Evolutionary conservation across 169 alveolate species (phyloP), one percentile per base, ranked within the genome.

Genomic region (Plasmodium blacklocki): DNA sequence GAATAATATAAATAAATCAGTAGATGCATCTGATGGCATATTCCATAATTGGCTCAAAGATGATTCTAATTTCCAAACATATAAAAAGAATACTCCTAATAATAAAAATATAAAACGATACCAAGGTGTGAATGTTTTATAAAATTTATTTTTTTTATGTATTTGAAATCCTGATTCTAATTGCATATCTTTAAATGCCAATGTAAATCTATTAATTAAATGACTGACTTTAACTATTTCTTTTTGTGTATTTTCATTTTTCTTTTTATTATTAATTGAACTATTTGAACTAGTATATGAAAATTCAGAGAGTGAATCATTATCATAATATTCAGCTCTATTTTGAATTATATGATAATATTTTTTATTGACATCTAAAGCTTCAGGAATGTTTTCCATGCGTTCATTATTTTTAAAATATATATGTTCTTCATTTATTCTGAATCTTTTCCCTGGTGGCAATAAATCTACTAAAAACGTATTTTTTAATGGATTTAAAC

Each of bases 161-260:
- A 86, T 72, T 67, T 63, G 89, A 88, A 92, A 94, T 39, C 93
- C 96, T 7, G 94, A 76, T 29, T 94, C 96, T 39, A 94, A 76
- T 80, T 94, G 96, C 89, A 76, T 89, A 39, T 94, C 96, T 87
- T 94, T 92, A 83, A 94, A 94, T 54, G 94, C 93, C 62, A 94
- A 76, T 0, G 96, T 94, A 54, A 91, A 60, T 52, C 92, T 89
- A 71, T 94, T 92, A 62, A 94, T 92, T n/a, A 94, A 58, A 64
- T 64, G 47, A 72, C 88, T 70, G 63, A 89, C 75, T 76, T 91
- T 47, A 43, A 70, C 80, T 9, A 75, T 56, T 88, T 59, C 88
- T 73, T 85, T 59, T 56, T 88, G 91, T 43, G 89, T 19, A 72
- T 85, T 75, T 39, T 80, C 76, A 14, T 71, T 63, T 68, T 60